Conservation (phyloP, 441 rosid genomes). For the Rhodomyrtus psidioides region DNA sequence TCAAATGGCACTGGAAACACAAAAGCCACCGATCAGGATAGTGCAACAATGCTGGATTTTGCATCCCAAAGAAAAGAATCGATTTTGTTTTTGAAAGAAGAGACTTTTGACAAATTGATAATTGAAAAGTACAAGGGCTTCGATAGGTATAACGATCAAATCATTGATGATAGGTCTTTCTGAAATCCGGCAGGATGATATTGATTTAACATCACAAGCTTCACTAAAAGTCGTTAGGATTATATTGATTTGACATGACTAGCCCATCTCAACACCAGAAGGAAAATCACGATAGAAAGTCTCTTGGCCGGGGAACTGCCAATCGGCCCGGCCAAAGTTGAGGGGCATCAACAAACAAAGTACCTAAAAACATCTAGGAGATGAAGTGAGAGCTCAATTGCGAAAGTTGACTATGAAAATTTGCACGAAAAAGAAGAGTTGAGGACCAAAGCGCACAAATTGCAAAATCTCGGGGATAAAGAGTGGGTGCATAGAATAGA, state of each 20-base stretch:
- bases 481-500: not conserved
- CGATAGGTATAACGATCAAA: slow-evolving; percentile 91
- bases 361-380: too few species aligned
- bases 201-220: slow-evolving; percentile 47
- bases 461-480: not conserved
- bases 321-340: too few species aligned
- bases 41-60: slow-evolving; percentile 26
- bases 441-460: not conserved
- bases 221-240: not conserved
- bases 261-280: too few species aligned
- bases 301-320: too few species aligned
- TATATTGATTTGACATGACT: too few species aligned
- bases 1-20: slow-evolving; percentile 22
- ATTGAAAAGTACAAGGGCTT: not conserved
- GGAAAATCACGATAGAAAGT: too few species aligned
- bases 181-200: slow-evolving; percentile 93
- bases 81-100: too few species aligned
- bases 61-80: slow-evolving; percentile 10
- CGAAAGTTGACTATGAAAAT: not conserved
- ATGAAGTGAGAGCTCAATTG: not conserved
- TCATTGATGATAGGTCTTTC: slow-evolving; percentile 59
- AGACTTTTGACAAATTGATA: too few species aligned
- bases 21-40: slow-evolving; percentile 57
- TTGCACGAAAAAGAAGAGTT: not conserved
- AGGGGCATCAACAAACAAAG: too few species aligned